Base-by-base conservation (phyloP, 129 eudicot species). In the Escallonia herrerae region DNA sequence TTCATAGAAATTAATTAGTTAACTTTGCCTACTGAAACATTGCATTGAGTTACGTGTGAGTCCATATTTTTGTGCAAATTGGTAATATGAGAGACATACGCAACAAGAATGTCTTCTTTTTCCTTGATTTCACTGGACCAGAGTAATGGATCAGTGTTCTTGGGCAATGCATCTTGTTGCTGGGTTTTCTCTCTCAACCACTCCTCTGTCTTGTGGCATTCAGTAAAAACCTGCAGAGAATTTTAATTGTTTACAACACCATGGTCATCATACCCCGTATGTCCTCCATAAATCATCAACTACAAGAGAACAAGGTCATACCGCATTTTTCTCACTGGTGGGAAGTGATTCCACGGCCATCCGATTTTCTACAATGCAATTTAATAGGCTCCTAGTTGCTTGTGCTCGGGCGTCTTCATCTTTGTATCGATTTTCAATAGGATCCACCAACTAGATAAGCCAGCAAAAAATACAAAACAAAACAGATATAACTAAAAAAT, bases 341-440 rank as follows among this genome's bases (percentile, higher is more conserved):
- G 95, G 73, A 43, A 84, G 72, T 72, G 95, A 80, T 49, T 64
- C 79, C 67, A 67, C 99, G 70, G 83, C 86, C 76, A 9, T 72
- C 61, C 67, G 76, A 71, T 80, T 72, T 56, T 84, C 77, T 52
- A 54, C 75, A 40, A 94, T 86, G 80, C 71, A 70, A 49, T 78
- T 74, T 37, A 79, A 53, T 45, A 89, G 71, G 65, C 66, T 68
- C 71, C 79, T 82, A 4, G 79, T 74, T 60, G 96, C 93, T 74
- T 71, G 81, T 39, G 71, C 82, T 62, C 99, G 81, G 46, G 84
- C 87, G 77, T 86, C 95, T 80, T 86, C 97, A 40, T 94, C 99
- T 68, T 82, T 86, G 75, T 89, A 89, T 56, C 99, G 84, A 67
- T 64, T 68, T 74, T 86, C 93, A 76, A 94, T 64, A 13, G 99